Evolutionary conservation across 2,329 filamentous ascomycete species (phyloP).

Genomic region (Cordyceps cicadae): DNA sequence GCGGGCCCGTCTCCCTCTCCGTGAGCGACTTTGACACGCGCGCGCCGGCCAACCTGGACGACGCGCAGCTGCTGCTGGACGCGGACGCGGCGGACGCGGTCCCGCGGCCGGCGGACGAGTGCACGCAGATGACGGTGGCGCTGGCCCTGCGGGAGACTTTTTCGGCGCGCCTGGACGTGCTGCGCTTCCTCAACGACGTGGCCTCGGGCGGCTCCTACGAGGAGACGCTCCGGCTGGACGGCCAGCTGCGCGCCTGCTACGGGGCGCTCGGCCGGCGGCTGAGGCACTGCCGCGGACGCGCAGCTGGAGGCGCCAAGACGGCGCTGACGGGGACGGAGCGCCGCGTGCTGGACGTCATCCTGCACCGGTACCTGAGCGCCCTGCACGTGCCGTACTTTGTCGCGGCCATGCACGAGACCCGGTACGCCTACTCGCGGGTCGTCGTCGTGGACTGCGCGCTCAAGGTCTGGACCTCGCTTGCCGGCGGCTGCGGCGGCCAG

Average conservation of each 20-base stretch:
- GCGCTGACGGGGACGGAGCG: constrained; percentile 31
- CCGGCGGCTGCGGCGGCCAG: too few species aligned
- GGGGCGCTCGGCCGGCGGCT: constrained; percentile 30
- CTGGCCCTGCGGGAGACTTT: constrained; percentile 36
- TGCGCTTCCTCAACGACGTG: constrained; percentile 36
- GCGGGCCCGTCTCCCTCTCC: constrained; percentile 37
- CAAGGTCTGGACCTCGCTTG: constrained; percentile 34
- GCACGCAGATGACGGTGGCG: constrained; percentile 33
- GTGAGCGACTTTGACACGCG: constrained; percentile 40
- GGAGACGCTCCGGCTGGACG: constrained; percentile 36
- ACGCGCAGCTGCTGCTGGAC: constrained; percentile 41
- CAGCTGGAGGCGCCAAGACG: constrained; percentile 4
- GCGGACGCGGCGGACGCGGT: constrained; percentile 20
- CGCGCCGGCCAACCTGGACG: constrained; percentile 41
- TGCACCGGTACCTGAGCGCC: constrained; percentile 45
- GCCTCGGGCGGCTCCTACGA: constrained; percentile 30
- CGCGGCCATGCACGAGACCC: constrained; percentile 30
- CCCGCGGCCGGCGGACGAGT: constrained; percentile 25
- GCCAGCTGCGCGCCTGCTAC: constrained; percentile 34
- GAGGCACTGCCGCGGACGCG: constrained; percentile 16
- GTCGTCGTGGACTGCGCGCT: constrained; percentile 39
- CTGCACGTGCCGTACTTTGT: constrained; percentile 47
- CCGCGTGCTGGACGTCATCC: constrained; percentile 39
- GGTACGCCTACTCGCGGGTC: constrained; percentile 43
- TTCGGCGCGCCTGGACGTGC: constrained; percentile 33